Evolutionary conservation across 768 basidiomycete species (phyloP), one percentile per base, ranked within the genome.

Genomic region (Lentinula sp.): DNA sequence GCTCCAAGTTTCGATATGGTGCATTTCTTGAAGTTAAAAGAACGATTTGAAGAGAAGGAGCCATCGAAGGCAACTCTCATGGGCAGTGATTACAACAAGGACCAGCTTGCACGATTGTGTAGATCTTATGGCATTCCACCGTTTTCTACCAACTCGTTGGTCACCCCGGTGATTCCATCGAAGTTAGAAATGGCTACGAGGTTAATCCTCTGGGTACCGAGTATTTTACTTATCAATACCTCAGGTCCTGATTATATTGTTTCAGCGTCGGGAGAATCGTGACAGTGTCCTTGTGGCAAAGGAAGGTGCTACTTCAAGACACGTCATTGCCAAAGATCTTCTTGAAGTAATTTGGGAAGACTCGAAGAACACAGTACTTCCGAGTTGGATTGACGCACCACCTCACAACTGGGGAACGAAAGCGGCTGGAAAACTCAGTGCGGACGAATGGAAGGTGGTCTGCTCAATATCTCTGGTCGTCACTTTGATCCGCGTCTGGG

Each of bases 401-500:
- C 68, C 69, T 36, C 23, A 64, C 23, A 59, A 66, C 54, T 64
- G 63, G 69, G 64, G 71, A 5, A 67, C 67, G 39, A n/a, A 57
- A 28, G 10, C 68, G 57, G 56, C 66, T 1, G 72, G 72, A 15
- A 74, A 74, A 48, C 68, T 73, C 7, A 69, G 64, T 20, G 75
- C 75, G 0, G 70, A 77, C 43, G 70, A 79, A 28, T 77, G 74
- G 73, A 54, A 72, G 4, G 67, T 67, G 1, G 61, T 71, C 6
- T 72, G 71, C 58, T 68, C 68, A 0, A 66, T 78, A 13, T 70
- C 74, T 59, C 59, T 77, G 0, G 66, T 69, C 0, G 68, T 77
- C 48, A 75, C 73, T 1, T 65, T 79, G 1, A 68, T 74, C 10
- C 67, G 73, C 10, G 62, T 76, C 0, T 79, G 76, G 77, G 66